Conservation (phyloP, 2,329 filamentous ascomycete species). For the Monilinia polystroma region DNA sequence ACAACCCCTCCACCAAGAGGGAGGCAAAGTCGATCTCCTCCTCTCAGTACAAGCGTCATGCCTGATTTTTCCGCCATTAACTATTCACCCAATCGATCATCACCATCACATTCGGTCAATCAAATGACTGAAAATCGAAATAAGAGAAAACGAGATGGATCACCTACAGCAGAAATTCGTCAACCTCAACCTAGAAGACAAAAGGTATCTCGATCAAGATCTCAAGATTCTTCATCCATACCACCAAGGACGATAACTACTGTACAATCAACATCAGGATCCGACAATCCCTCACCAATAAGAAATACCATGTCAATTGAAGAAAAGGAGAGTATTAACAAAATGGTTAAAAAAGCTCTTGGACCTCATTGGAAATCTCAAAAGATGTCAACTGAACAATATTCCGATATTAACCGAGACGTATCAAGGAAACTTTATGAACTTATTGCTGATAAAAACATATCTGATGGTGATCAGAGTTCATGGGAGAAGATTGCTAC, state of each 20-base stretch:
- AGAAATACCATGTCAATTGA: slow-evolving; percentile 69
- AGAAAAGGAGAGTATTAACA: slow-evolving; percentile 84
- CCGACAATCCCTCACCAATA: slow-evolving; percentile 63
- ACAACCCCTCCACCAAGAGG: slow-evolving; percentile 66
- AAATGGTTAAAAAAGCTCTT: slow-evolving; percentile 79
- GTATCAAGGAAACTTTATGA: slow-evolving; percentile 88
- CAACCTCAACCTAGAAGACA: slow-evolving; percentile 39
- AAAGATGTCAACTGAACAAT: slow-evolving; percentile 82
- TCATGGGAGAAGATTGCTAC: slow-evolving; percentile 75
- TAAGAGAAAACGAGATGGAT: slow-evolving; percentile 29
- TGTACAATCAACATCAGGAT: slow-evolving; percentile 31
- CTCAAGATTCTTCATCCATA: slow-evolving; percentile 59
- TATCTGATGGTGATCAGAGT: slow-evolving; percentile 64
- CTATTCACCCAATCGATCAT: slow-evolving; percentile 64
- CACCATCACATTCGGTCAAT: slow-evolving; percentile 31
- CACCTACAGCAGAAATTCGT: slow-evolving; percentile 36
- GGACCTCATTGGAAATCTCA: slow-evolving; percentile 75
- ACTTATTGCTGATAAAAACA: slow-evolving; percentile 44
- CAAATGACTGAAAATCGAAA: slow-evolving; percentile 28
- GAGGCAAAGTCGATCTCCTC: slow-evolving; percentile 63
- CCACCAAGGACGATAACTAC: slow-evolving; percentile 44
- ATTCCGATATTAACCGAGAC: slow-evolving; percentile 85
- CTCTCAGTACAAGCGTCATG: slow-evolving; percentile 69
- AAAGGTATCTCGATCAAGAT: slow-evolving; percentile 38
- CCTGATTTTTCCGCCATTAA: slow-evolving; percentile 73